phyloP scores from a whole-genome alignment of 345 rosid genomes.

The Heritiera littoralis region DNA sequence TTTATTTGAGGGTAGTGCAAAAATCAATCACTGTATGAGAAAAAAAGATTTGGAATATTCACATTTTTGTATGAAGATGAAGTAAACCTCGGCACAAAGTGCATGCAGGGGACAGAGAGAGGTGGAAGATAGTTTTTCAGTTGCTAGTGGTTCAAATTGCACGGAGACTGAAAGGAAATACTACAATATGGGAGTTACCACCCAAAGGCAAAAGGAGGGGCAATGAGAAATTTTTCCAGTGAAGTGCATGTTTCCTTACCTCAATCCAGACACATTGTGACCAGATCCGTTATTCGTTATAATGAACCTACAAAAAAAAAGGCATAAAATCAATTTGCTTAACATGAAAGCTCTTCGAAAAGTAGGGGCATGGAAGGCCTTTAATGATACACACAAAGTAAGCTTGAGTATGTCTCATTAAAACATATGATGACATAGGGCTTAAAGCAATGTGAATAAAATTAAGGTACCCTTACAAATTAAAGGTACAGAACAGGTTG shows the following conservation, averaged over 20 bases:
- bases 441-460: not conserved
- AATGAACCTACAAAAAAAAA: conserved; percentile 64
- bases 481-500: not conserved
- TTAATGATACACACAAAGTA: not conserved
- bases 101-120: not conserved
- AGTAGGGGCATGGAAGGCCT: not conserved
- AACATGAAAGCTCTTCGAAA: not conserved
- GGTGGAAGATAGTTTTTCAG: not conserved
- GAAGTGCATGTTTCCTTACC: conserved; percentile 44
- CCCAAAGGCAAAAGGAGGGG: not conserved
- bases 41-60: not conserved
- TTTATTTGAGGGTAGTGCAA: not conserved
- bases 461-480: not conserved
- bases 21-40: not conserved
- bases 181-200: not conserved
- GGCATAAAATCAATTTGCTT: not conserved
- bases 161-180: not conserved
- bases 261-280: conserved; percentile 65
- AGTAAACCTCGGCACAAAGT: not conserved
- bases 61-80: not conserved
- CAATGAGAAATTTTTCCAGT: not conserved
- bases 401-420: not conserved
- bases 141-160: conserved; percentile 5
- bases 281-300: conserved; percentile 89
- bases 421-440: not conserved